Percentiles rank a stretch among this genome's conserved stretches.
phyloP scores from a whole-genome alignment of 352 stramenopile genomes.

The Thraustochytrium striatum region DNA sequence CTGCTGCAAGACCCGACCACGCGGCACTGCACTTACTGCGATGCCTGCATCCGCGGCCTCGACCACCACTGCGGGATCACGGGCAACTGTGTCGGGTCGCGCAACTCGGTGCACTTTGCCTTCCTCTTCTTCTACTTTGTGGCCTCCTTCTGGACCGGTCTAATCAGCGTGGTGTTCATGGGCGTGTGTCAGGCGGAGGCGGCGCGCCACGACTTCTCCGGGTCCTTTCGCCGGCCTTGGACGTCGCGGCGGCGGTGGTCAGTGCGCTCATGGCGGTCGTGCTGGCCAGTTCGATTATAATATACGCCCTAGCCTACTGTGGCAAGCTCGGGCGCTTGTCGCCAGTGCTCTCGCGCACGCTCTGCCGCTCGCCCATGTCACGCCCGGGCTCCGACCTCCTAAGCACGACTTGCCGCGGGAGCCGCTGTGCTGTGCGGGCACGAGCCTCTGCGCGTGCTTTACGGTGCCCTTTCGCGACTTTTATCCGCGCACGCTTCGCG shows the following conservation, averaged over 20 bases:
- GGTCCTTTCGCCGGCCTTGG: background rate
- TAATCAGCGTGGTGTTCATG: constrained; percentile 19
- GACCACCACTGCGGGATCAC: constrained; percentile 45
- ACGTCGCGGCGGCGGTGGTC: background rate
- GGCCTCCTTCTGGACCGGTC: constrained; percentile 8
- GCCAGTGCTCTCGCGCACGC: background rate
- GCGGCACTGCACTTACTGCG: constrained; percentile 40
- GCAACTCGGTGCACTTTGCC: constrained; percentile 48
- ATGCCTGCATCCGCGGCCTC: constrained; percentile 46
- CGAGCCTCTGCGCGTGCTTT: constrained; percentile 1
- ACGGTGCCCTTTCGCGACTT: constrained; percentile 24
- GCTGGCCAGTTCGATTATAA: background rate
- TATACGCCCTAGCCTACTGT: constrained; percentile 28
- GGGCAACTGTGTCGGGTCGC: constrained; percentile 39
- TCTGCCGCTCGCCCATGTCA: constrained; percentile 3
- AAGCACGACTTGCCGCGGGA: background rate
- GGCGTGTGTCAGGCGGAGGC: background rate
- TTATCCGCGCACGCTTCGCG: background rate
- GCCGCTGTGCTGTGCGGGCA: background rate
- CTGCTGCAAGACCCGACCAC: background rate
- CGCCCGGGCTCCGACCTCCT: background rate
- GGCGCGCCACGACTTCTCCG: background rate
- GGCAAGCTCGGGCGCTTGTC: background rate
- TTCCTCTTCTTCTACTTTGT: constrained; percentile 43
- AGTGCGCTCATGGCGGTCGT: constrained; percentile 1